A percentile compares a stretch with the other conserved stretches of the same genome.
Evolutionary conservation across 164 flowering plant genomes (phyloP).

Genomic region (Aristolochia contorta): DNA sequence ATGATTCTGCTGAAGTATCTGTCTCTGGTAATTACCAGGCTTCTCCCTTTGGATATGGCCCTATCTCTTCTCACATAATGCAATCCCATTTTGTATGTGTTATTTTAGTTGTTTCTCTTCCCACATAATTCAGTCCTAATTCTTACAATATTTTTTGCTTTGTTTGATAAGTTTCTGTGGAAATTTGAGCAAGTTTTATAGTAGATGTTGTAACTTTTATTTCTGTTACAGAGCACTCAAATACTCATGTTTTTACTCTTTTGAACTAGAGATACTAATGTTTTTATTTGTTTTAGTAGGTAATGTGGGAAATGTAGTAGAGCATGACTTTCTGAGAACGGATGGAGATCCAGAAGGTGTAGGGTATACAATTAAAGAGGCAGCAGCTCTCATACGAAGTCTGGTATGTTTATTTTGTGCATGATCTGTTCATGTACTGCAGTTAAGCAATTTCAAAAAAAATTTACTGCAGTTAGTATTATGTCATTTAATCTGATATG

Average conservation of each 20-base stretch:
- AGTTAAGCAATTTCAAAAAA: too few relatives aligned
- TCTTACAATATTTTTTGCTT: too few relatives aligned
- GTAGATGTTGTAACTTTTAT: too few relatives aligned
- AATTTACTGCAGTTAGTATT: not conserved
- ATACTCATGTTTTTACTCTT: not conserved
- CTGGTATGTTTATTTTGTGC: slow-evolving; percentile 41
- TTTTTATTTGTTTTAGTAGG: not conserved
- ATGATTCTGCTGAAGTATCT: slow-evolving; percentile 17
- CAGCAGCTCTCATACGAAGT: slow-evolving; percentile 75
- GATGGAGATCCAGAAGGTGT: slow-evolving; percentile 94
- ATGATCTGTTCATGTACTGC: not conserved
- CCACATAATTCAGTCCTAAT: too few relatives aligned
- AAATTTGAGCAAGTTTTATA: too few relatives aligned
- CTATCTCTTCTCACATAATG: too few relatives aligned
- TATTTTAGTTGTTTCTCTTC: too few relatives aligned
- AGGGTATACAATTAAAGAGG: slow-evolving; percentile 93
- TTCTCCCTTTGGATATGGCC: too few relatives aligned
- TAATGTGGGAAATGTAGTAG: slow-evolving; percentile 39
- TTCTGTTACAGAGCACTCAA: too few relatives aligned
- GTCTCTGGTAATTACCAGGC: slow-evolving; percentile 19
- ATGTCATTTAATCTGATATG: too few relatives aligned
- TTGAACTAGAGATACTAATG: not conserved
- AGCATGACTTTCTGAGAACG: slow-evolving; percentile 76
- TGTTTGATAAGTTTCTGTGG: too few relatives aligned
- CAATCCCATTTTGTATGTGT: too few relatives aligned